Evolutionary conservation across 1,284 basidiomycete species (phyloP), one percentile per base, ranked within the genome.

Genomic region (Exsudoporus floridanus): DNA sequence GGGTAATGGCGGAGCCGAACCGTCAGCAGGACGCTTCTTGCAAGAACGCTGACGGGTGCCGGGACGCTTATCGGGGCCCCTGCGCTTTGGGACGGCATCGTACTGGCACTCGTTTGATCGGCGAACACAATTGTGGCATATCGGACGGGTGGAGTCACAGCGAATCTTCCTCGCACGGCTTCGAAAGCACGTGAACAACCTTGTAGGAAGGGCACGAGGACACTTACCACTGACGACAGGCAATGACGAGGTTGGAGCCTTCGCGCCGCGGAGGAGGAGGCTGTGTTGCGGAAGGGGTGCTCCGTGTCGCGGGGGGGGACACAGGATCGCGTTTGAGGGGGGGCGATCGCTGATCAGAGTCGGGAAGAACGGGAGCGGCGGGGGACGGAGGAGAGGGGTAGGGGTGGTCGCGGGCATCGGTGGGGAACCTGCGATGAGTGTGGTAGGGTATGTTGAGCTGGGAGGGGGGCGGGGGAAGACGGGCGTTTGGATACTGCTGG

Each of bases 151-250:
- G 49, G 88, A 90, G 71, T 90, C 89, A 74, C 88, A 91, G 54
- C 86, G 83, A 63, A 90, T 90, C 77, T 91, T 91, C 69, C 88
- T 83, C 55, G 80, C 77, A 55, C 89, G 88, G 70, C 88, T 86
- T 72, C 60, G 71, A 66, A 60, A 13, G 45, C 55, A 70, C 53
- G 64, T 67, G 67, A 67, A 70, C 65, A 63, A 70, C 70, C 67
- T 65, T 70, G 60, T 46, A 40, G 55, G 60, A 61, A 59, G 59
- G 25, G 28, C 60, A 59, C 54, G 53, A 66, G 50, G 47, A 48
- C 53, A 71, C 79, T 56, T 65, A 83, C 82, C 82, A 83, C 66
- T 83, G 80, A 53, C 79, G 80, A 76, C 82, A 83, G 57, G 82
- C 82, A 70, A 84, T 87, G 69, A 88, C 86, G 64, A 82, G 78